Evolutionary conservation across 2,329 filamentous ascomycete species (phyloP).

Genomic region (Colletotrichum magnum): DNA sequence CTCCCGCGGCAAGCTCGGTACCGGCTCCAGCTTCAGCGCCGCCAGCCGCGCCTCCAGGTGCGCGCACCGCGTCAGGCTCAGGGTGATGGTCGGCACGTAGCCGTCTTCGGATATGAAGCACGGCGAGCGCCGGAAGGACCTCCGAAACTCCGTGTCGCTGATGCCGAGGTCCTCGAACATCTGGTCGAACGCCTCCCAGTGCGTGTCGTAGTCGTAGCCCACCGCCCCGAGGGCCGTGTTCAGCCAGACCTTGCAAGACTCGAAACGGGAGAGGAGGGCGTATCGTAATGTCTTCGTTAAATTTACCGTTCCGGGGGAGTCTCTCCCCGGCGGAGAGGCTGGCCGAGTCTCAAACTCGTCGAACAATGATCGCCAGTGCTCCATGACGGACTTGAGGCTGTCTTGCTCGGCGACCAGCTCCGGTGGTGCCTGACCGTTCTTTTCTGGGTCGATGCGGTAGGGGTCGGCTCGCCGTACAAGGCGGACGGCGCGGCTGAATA

Average conservation of each 20-base stretch:
- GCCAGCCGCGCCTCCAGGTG: constrained; percentile 17
- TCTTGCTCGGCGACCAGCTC: constrained; percentile 8
- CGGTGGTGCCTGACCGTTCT: background rate
- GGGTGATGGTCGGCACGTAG: constrained; percentile 14
- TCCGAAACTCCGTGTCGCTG: background rate
- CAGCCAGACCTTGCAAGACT: constrained; percentile 16
- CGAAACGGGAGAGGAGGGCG: constrained; percentile 1
- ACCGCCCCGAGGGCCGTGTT: constrained; percentile 6
- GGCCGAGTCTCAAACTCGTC: constrained; percentile 8
- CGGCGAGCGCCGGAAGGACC: background rate
- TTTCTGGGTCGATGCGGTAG: constrained; percentile 1
- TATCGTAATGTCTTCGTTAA: background rate
- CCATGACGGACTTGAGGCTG: background rate
- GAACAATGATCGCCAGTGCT: constrained; percentile 2
- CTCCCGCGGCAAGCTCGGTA: constrained; percentile 16
- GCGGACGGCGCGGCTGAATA: constrained; percentile 10
- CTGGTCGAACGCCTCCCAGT: background rate
- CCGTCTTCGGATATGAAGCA: constrained; percentile 9
- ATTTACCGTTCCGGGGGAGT: background rate
- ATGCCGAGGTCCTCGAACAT: constrained; percentile 8
- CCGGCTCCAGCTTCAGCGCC: constrained; percentile 1
- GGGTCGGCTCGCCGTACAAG: constrained; percentile 7
- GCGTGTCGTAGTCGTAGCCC: background rate
- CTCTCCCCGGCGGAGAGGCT: background rate
- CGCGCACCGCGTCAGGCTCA: constrained; percentile 8